Evolutionary conservation across 1,284 basidiomycete species (phyloP).

Genomic region (Tremellales sp.): DNA sequence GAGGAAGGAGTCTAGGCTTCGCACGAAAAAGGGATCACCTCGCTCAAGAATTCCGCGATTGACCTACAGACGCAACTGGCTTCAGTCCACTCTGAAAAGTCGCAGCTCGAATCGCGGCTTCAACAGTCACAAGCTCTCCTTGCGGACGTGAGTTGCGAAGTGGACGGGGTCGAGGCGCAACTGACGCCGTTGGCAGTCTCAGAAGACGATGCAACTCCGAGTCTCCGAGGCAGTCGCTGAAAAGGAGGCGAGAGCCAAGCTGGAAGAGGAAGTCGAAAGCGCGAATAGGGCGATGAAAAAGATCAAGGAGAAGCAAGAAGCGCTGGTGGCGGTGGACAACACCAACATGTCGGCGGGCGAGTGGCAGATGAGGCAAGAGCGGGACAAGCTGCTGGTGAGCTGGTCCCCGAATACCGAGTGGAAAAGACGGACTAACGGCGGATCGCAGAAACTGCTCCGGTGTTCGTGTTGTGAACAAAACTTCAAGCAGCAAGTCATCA

Average conservation of each 20-base stretch:
- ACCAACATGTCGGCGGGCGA: conserved; percentile 49
- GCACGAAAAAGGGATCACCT: conserved; percentile 53
- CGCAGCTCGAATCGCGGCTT: conserved; percentile 35
- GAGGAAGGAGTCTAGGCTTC: conserved; percentile 49
- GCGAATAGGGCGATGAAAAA: conserved; percentile 35
- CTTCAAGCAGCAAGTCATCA: conserved; percentile 81
- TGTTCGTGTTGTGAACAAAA: conserved; percentile 86
- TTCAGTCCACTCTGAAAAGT: conserved; percentile 42
- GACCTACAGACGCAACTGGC: conserved; percentile 50
- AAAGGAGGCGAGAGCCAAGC: conserved; percentile 33
- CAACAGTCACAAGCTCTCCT: conserved; percentile 45
- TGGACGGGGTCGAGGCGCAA: conserved; percentile 22
- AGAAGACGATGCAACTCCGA: conserved; percentile 44
- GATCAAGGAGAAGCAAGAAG: conserved; percentile 43
- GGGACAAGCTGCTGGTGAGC: conserved; percentile 67
- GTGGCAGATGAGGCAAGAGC: conserved; percentile 53
- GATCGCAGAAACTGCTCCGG: conserved; percentile 69
- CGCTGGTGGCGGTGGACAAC: conserved; percentile 25
- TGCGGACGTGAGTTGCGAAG: conserved; percentile 43
- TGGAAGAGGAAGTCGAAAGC: conserved; percentile 48
- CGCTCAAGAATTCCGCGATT: conserved; percentile 50
- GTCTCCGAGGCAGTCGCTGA: conserved; percentile 41
- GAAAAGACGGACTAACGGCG: conserved; percentile 1
- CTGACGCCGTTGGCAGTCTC: conserved; percentile 15
- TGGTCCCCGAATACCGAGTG: conserved; percentile 9